Evolutionary conservation across 2,329 filamentous ascomycete species (phyloP), one percentile per base, ranked within the genome.

Genomic region (Raffaelea ambrosiae): DNA sequence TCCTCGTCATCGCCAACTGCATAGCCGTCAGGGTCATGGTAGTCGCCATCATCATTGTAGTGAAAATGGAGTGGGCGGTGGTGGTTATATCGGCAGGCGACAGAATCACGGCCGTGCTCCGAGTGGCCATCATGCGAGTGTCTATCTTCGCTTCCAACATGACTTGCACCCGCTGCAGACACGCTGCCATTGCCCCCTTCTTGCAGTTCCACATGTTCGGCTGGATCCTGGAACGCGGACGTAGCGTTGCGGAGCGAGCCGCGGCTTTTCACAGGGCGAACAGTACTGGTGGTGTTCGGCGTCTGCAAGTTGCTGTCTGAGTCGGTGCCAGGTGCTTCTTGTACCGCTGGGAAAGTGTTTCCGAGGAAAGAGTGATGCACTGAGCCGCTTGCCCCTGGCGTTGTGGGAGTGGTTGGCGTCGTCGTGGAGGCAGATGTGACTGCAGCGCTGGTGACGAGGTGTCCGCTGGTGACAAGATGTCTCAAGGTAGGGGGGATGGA

Each of bases 331-430:
- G 19, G n/a, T n/a, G n/a, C 55, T 31, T 67, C 64, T 10, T 58
- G 55, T 1, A 61, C 61, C 3, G 54, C 54, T 8, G 55, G 49
- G 43, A 65, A 61, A 40, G 54, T 39, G 20, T 60, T 51, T 49
- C 2, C 53, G 58, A 16, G n/a, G 36, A 18, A 20, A 10, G 33
- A 18, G 9, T 29, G 16, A n/a, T 16, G 11, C 21, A 21, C 7
- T 3, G 35, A 13, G 43, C 8, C 4, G 43, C 8, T n/a, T 5
- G 26, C n/a, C 3, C 20, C 3, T 19, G 22, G 13, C 22, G 20
- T 5, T 4, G 31, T 43, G 23, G 40, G 20, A 8, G 40, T 43
- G 5, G 40, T 43, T 19, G 40, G n/a, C 21, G 40, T 26, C 13
- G 21, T 43, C 11, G 41, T n/a, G 18, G 41, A 13, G 11, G 41